phyloP scores from a whole-genome alignment of 768 basidiomycete genomes.

The Boletus reticulatus region DNA sequence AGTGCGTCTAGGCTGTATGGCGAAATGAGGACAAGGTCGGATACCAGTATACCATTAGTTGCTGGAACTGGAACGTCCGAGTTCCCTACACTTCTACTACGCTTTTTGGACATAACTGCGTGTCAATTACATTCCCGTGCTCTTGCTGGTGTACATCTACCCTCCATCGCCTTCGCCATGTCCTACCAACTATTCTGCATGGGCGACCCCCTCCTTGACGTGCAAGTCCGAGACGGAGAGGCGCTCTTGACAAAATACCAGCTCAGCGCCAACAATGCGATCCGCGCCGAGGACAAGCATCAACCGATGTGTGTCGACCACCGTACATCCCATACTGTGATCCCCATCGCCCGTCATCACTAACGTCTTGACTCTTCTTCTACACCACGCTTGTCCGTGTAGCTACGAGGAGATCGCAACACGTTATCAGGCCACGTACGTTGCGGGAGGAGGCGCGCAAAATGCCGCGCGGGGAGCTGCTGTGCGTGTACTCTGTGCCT shows the following conservation, averaged over 20 bases:
- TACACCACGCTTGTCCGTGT: neutral
- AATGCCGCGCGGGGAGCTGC: slow-evolving; percentile 97
- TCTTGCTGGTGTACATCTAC: neutral
- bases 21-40: too few relatives aligned
- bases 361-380: too few relatives aligned
- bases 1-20: too few relatives aligned
- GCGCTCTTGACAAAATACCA: slow-evolving; percentile 83
- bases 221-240: slow-evolving; percentile 89
- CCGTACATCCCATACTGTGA: neutral
- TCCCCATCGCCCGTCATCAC: too few relatives aligned
- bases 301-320: slow-evolving; percentile 62
- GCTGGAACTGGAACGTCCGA: too few relatives aligned
- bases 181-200: slow-evolving; percentile 78
- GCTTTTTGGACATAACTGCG: too few relatives aligned
- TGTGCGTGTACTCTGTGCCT: slow-evolving; percentile 38
- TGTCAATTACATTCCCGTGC: too few relatives aligned
- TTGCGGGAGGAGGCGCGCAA: slow-evolving; percentile 96
- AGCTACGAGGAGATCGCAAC: slow-evolving; percentile 90
- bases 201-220: slow-evolving; percentile 95
- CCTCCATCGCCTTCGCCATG: slow-evolving; percentile 34
- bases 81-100: too few relatives aligned
- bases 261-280: slow-evolving; percentile 93
- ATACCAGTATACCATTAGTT: too few relatives aligned
- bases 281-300: slow-evolving; percentile 90
- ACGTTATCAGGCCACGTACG: slow-evolving; percentile 78